phyloP scores from a whole-genome alignment of 2,329 filamentous ascomycete species.

The Phoma sp. region DNA sequence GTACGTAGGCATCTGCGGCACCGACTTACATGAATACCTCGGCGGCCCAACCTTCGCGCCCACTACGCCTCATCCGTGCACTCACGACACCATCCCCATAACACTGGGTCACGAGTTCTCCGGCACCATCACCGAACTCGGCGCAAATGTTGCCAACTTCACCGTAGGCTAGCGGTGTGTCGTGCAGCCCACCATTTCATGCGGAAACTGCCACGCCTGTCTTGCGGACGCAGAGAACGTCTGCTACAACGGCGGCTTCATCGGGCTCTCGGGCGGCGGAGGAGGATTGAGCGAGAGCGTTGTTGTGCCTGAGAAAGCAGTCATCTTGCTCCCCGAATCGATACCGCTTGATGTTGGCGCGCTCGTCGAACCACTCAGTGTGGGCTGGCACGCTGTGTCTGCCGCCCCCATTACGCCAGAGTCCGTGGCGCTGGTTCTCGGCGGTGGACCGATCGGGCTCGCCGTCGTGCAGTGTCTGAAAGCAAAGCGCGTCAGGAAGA shows the following conservation, averaged over 20 bases:
- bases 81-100: slow-evolving; percentile 63
- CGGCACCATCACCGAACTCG: slow-evolving; percentile 66
- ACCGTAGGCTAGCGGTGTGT: slow-evolving; percentile 63
- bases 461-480: slow-evolving; percentile 65
- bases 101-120: slow-evolving; percentile 71
- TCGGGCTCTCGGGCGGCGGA: slow-evolving; percentile 58
- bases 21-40: slow-evolving; percentile 61
- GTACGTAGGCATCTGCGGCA: slow-evolving; percentile 62
- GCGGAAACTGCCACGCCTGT: slow-evolving; percentile 64
- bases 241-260: slow-evolving; percentile 63
- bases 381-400: slow-evolving; percentile 68
- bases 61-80: slow-evolving; percentile 62
- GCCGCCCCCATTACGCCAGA: slow-evolving; percentile 55
- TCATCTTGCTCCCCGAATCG: slow-evolving; percentile 59
- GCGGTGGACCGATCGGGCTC: slow-evolving; percentile 68
- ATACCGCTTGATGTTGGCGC: slow-evolving; percentile 62
- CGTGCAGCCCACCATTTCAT: slow-evolving; percentile 66
- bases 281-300: slow-evolving; percentile 64
- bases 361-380: slow-evolving; percentile 67
- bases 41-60: slow-evolving; percentile 58
- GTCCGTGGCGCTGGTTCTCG: slow-evolving; percentile 62
- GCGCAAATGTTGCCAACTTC: slow-evolving; percentile 56
- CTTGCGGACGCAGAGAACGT: slow-evolving; percentile 61
- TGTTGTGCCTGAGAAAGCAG: slow-evolving; percentile 58
- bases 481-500: slow-evolving; percentile 59